Base-by-base conservation (phyloP, 192 early-diverging fungal species). In the Chytriomyces hyalinus region DNA sequence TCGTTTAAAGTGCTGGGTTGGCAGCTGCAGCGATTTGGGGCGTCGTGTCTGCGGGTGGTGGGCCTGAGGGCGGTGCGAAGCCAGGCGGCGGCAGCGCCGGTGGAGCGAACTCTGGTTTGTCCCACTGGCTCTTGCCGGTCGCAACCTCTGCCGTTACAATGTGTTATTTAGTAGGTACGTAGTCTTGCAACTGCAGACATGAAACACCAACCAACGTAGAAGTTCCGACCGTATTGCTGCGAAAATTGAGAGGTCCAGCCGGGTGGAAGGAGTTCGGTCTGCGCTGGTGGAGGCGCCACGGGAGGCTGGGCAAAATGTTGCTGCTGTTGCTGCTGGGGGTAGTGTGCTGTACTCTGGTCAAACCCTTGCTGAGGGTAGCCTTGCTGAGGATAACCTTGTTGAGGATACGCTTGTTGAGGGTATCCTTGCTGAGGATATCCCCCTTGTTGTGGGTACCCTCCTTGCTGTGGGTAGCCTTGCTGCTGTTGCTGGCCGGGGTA, bases 191-290 rank as follows among this genome's bases (percentile, higher is more conserved):
- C 9, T n/a, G 43, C 5, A 8, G 4, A 2, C 17, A 17, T 28
- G 28, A 64, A 47, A 5, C 44, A 45, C 73, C 78, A 47, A 80
- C 80, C 78, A 61, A 83, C 82, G 49, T 64, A 83, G 43, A 70
- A 83, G 71, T 83, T 67, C 7, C 79, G 61, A 9, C 80, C 48
- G 68, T 83, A 77, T 24, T 75, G 49, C 9, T 8, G 5, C 43
- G 61, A 57, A 28, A 28, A 80, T 57, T 83, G 82, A 8, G 71
- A 65, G 36, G 78, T 78, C 82, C 82, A 83, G 20, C 79, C 79
- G 9, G 79, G 82, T 6, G 82, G 82, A 3, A 83, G 76, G 13
- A 51, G 46, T 11, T 20, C 59, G 4, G 15, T 6, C 20, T 43
- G 53, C 13, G 6, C n/a, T 47, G 28, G 26, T n/a, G 66, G 45